These are phyloP conservation scores for Tritrichomonas musculus DNA, from an alignment of 208 protist genomes.

Conservation along the genomic window DNA sequence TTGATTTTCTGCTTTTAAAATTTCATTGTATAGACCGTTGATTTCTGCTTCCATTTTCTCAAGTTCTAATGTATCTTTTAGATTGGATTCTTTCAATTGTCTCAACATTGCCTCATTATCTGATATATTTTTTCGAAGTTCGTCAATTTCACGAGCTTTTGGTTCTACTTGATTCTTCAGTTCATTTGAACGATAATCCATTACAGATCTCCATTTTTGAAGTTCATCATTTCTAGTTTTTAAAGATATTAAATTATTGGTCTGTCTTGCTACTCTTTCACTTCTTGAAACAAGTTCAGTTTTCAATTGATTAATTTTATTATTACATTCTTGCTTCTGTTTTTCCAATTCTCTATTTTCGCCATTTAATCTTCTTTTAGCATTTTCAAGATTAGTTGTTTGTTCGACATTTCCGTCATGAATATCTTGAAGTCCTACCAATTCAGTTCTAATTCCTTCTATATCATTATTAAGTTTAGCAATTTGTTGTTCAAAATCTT, in stretches of 20 bases:
- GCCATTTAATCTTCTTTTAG: background rate
- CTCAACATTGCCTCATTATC: background rate
- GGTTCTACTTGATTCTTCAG: background rate
- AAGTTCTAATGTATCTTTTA: background rate
- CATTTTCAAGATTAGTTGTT: background rate
- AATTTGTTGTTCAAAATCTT: background rate
- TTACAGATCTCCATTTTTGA: constrained; percentile 4
- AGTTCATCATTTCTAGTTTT: background rate
- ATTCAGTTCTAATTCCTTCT: background rate
- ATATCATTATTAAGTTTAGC: background rate
- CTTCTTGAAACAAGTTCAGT: background rate
- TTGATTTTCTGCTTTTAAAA: background rate
- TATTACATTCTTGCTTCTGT: background rate
- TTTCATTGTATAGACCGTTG: background rate
- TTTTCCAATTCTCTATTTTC: background rate
- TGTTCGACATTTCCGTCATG: background rate
- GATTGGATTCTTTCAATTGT: background rate
- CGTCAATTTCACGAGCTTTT: background rate
- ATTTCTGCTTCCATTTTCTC: constrained; percentile 31
- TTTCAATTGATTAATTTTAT: background rate
- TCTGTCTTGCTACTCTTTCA: background rate
- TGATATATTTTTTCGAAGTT: background rate
- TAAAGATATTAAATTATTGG: background rate
- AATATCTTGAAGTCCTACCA: background rate
- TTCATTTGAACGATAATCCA: background rate